phyloP scores from a whole-genome alignment of 2,329 filamentous ascomycete genomes.

The Calonectria pauciramosa region DNA sequence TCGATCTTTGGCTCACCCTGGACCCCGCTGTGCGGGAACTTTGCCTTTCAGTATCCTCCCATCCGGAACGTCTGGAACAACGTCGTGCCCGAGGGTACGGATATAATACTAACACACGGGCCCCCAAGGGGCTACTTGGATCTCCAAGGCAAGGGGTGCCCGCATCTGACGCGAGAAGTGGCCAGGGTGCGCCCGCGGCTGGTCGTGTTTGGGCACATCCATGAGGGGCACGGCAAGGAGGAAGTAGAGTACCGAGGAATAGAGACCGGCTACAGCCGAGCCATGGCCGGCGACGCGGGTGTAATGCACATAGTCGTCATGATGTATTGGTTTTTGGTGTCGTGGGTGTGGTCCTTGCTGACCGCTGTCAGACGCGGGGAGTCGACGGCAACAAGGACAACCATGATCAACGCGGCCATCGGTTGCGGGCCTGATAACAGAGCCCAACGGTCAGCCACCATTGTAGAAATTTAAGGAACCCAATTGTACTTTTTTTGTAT shows the following conservation, averaged over 20 bases:
- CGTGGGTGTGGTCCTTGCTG: background rate
- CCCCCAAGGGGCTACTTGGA: slow-evolving; percentile 54
- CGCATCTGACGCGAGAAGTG: slow-evolving; percentile 47
- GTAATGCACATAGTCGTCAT: background rate
- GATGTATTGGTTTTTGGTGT: background rate
- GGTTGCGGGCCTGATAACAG: background rate
- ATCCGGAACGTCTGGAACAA: slow-evolving; percentile 20
- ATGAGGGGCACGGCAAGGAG: slow-evolving; percentile 39
- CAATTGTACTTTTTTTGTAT: background rate
- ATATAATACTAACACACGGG: slow-evolving; percentile 56
- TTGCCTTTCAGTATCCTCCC: slow-evolving; percentile 57
- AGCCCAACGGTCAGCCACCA: background rate
- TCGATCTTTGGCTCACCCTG: slow-evolving; percentile 52
- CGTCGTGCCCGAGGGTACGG: slow-evolving; percentile 42
- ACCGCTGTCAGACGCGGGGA: background rate
- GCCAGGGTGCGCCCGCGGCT: slow-evolving; percentile 49
- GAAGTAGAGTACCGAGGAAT: background rate
- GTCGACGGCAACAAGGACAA: background rate
- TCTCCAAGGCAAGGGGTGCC: slow-evolving; percentile 48
- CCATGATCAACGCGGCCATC: background rate
- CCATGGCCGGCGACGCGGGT: background rate
- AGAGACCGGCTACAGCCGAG: background rate
- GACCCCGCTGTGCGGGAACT: slow-evolving; percentile 50
- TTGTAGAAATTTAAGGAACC: background rate
- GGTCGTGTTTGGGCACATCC: slow-evolving; percentile 56